phyloP scores from a whole-genome alignment of 2,329 filamentous ascomycete genomes.

The Beauveria caledonica region DNA sequence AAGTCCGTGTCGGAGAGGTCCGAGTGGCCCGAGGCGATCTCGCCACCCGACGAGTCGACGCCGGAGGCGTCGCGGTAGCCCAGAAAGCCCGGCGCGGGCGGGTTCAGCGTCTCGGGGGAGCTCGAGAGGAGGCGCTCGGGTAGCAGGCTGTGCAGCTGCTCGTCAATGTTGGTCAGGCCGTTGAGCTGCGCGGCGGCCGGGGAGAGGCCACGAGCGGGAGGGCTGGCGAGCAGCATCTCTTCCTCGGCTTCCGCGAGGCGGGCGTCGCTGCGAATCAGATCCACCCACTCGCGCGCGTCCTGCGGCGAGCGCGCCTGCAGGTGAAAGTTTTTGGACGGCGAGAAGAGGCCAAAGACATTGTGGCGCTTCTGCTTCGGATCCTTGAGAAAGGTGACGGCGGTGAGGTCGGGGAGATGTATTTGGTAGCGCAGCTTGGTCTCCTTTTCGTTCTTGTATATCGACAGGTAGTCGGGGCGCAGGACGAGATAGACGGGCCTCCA shows the following conservation, averaged over 20 bases:
- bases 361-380: conserved; percentile 81
- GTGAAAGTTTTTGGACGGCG: conserved; percentile 83
- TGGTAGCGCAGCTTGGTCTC: conserved; percentile 86
- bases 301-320: conserved; percentile 66
- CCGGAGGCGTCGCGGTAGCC: conserved; percentile 48
- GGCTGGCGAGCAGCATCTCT: conserved; percentile 67
- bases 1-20: conserved; percentile 71
- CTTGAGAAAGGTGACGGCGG: conserved; percentile 79
- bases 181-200: conserved; percentile 17
- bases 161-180: conserved; percentile 14
- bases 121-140: conserved; percentile 44
- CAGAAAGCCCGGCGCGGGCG: conserved; percentile 27
- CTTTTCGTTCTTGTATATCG: conserved; percentile 85
- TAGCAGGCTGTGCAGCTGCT: conserved; percentile 20
- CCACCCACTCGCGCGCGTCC: conserved; percentile 82
- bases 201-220: conserved; percentile 43
- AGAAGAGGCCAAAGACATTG: conserved; percentile 88
- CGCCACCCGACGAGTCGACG: conserved; percentile 54
- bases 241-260: conserved; percentile 84
- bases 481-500: conserved; percentile 91
- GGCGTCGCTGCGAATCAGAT: conserved; percentile 68
- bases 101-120: conserved; percentile 49
- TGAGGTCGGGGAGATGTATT: conserved; percentile 80
- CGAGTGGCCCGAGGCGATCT: conserved; percentile 65
- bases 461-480: conserved; percentile 80